phyloP scores from a whole-genome alignment of 169 alveolate genomes.

The Eimeria necatrix region DNA sequence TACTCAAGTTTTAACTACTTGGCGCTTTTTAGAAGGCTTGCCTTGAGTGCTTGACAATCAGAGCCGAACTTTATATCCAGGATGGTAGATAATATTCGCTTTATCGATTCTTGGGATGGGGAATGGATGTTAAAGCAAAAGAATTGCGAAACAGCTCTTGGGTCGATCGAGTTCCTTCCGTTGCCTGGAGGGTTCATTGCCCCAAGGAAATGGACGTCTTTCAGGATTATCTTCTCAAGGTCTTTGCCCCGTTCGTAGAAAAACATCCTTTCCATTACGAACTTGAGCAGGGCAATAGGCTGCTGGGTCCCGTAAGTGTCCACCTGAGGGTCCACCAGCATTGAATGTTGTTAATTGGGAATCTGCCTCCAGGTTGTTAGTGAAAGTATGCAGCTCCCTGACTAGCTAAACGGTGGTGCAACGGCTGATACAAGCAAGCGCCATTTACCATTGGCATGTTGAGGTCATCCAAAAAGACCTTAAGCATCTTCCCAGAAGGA shows the following conservation, averaged over 20 bases:
- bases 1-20: not conserved
- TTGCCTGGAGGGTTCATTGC: slow-evolving; percentile 97
- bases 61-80: slow-evolving; percentile 89
- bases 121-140: slow-evolving; percentile 89
- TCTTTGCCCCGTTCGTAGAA: slow-evolving; percentile 92
- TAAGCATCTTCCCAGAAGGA: slow-evolving; percentile 93
- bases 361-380: not conserved
- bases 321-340: slow-evolving; percentile 75
- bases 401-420: too few relatives aligned
- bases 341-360: not conserved
- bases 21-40: not conserved
- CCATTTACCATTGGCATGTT: slow-evolving; percentile 92
- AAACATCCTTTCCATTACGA: slow-evolving; percentile 93
- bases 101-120: slow-evolving; percentile 91
- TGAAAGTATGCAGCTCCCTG: too few relatives aligned
- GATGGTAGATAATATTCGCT: slow-evolving; percentile 94
- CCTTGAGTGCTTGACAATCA: slow-evolving; percentile 22
- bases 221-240: slow-evolving; percentile 89
- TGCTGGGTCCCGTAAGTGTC: slow-evolving; percentile 96
- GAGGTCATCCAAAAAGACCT: slow-evolving; percentile 95
- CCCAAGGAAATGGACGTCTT: slow-evolving; percentile 93
- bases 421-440: too few relatives aligned
- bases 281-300: slow-evolving; percentile 96
- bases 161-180: slow-evolving; percentile 94
- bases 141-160: slow-evolving; percentile 94